phyloP scores from a whole-genome alignment of 2,329 filamentous ascomycete genomes.

The Cladosporium cucumerinum region DNA sequence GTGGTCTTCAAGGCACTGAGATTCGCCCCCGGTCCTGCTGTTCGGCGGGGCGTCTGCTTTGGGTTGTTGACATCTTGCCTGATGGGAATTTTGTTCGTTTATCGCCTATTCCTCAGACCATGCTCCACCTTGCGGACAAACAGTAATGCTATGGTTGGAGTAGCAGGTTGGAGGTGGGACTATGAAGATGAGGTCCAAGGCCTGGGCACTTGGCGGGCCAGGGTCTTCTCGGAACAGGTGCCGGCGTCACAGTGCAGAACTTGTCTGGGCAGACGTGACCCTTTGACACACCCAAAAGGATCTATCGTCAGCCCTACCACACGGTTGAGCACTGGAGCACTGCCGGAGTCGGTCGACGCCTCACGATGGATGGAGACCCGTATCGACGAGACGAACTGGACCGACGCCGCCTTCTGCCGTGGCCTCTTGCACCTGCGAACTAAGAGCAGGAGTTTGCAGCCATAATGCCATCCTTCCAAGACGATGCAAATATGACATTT shows the following conservation, averaged over 20 bases:
- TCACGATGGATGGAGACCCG: background rate
- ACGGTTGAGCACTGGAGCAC: background rate
- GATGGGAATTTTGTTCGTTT: background rate
- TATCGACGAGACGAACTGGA: background rate
- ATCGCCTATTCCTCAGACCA: background rate
- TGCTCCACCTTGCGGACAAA: background rate
- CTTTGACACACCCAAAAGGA: background rate
- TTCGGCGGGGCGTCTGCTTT: background rate
- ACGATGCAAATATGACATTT: background rate
- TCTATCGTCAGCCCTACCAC: background rate
- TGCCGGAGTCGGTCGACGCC: background rate
- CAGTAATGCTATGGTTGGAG: background rate
- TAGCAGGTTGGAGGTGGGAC: background rate
- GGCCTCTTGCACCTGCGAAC: background rate
- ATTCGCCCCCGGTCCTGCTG: background rate
- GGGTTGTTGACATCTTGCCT: background rate
- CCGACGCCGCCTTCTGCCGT: background rate
- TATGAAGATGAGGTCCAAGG: constrained; percentile 5
- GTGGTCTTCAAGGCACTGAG: background rate
- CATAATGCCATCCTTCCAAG: background rate
- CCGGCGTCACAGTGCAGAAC: background rate
- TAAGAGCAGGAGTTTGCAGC: background rate
- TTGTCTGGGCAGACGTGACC: background rate
- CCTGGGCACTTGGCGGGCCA: background rate
- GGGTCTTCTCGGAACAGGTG: background rate